Evolutionary conservation across 2,329 filamentous ascomycete genomes (phyloP).

Genomic region (Beauveria scarabaeidicola): DNA sequence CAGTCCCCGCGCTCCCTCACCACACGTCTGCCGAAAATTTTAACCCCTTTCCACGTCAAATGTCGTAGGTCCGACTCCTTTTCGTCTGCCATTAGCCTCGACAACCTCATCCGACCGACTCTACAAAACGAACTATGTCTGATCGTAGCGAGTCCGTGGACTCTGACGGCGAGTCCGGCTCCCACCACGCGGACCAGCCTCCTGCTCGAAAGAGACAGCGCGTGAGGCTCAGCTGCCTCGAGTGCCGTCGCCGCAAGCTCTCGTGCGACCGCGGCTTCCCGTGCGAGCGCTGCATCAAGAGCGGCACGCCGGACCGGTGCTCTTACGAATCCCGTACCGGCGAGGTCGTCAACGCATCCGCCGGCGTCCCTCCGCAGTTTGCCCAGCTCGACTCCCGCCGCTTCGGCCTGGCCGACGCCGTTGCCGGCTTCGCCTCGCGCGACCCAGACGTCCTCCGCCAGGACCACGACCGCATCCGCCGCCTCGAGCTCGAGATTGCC

Average conservation of each 20-base stretch:
- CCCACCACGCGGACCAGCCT: conserved; percentile 24
- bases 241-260: conserved; percentile 52
- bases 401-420: conserved; percentile 24
- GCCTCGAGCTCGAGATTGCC: conserved; percentile 49
- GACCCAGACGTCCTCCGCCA: conserved; percentile 31
- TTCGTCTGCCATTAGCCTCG: conserved; percentile 12
- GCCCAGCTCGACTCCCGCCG: conserved; percentile 32
- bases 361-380: conserved; percentile 36
- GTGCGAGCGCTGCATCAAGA: conserved; percentile 54
- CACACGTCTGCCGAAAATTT: not conserved
- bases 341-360: conserved; percentile 39
- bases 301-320: conserved; percentile 50
- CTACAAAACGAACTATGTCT: conserved; percentile 16
- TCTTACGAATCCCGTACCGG: conserved; percentile 50
- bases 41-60: conserved; percentile 9
- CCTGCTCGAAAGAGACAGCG: conserved; percentile 49
- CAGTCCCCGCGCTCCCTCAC: not conserved
- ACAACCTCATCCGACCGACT: conserved; percentile 1
- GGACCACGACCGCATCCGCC: conserved; percentile 50
- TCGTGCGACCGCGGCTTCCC: conserved; percentile 54
- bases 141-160: conserved; percentile 32
- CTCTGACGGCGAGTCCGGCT: conserved; percentile 24
- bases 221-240: conserved; percentile 50
- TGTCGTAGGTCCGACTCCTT: conserved; percentile 29
- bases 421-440: conserved; percentile 24